phyloP scores from a whole-genome alignment of 768 basidiomycete genomes.

The Ephemerocybe angulata region DNA sequence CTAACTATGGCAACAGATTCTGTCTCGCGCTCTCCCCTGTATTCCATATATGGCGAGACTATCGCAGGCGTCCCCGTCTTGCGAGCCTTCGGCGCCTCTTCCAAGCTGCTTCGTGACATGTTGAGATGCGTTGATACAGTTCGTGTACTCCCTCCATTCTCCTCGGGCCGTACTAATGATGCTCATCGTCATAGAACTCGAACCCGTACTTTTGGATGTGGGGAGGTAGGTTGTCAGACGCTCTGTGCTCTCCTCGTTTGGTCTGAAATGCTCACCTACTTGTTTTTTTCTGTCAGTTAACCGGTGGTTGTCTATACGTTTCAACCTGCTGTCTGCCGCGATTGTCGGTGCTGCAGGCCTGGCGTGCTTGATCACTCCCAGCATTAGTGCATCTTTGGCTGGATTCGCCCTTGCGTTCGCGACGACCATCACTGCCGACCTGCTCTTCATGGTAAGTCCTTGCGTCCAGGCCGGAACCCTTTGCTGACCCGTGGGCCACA shows the following conservation, averaged over 20 bases:
- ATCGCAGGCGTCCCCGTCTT: conserved; percentile 46
- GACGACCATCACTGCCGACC: conserved; percentile 66
- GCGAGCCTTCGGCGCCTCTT: conserved; percentile 84
- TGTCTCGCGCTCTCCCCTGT: conserved; percentile 44
- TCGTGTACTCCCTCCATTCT: conserved; percentile 27
- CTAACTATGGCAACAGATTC: conserved; percentile 31
- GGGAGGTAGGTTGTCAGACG: conserved; percentile 50
- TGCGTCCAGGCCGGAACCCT: background rate
- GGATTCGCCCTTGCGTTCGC: conserved; percentile 88
- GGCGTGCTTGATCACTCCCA: conserved; percentile 62
- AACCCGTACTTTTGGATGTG: conserved; percentile 91
- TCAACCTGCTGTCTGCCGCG: conserved; percentile 73
- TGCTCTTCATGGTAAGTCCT: conserved; percentile 57
- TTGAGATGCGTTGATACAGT: conserved; percentile 78
- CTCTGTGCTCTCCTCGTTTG: background rate
- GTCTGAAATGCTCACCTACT: background rate
- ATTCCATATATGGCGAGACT: conserved; percentile 44
- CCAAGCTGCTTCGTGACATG: conserved; percentile 85
- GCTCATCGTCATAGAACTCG: conserved; percentile 34
- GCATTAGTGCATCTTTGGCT: conserved; percentile 75
- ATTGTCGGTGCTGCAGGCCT: conserved; percentile 72
- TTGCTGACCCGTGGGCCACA: conserved; percentile 13
- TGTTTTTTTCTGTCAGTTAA: conserved; percentile 51
- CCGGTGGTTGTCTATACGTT: conserved; percentile 86
- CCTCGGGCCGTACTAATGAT: background rate